Evolutionary conservation across 306 rosid genomes (phyloP).

Genomic region (Vigna hirtella): DNA sequence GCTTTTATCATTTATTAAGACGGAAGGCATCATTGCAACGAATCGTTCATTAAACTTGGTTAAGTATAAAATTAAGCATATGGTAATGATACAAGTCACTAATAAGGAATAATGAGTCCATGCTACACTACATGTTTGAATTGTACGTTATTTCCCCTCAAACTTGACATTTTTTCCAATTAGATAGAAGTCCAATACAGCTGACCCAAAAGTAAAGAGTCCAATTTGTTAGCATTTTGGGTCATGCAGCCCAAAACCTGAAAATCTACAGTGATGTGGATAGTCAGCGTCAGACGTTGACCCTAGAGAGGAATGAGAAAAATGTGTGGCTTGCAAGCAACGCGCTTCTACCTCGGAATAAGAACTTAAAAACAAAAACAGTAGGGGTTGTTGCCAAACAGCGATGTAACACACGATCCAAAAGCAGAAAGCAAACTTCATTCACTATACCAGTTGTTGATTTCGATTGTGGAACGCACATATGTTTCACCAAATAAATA

Average conservation of each 20-base stretch:
- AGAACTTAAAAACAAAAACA: conserved; percentile 20
- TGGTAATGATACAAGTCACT: neutral
- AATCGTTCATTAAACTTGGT: too few relatives aligned
- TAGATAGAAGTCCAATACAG: neutral
- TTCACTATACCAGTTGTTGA: conserved; percentile 36
- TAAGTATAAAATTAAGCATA: neutral
- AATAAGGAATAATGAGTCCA: neutral
- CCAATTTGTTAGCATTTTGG: neutral
- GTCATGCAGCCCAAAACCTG: conserved; percentile 11
- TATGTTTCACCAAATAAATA: conserved; percentile 1
- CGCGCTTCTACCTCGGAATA: neutral
- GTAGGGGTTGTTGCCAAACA: conserved; percentile 11
- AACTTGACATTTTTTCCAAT: neutral
- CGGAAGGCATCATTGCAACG: too few relatives aligned
- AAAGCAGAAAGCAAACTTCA: conserved; percentile 31
- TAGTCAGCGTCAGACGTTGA: neutral
- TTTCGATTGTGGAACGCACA: conserved; percentile 34
- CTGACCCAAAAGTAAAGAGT: neutral
- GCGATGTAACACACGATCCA: conserved; percentile 28
- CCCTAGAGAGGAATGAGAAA: neutral
- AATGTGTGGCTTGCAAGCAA: conserved; percentile 37
- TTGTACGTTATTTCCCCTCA: too few relatives aligned
- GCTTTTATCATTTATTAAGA: too few relatives aligned
- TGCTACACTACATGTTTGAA: neutral
- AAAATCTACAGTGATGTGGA: neutral